phyloP scores from a whole-genome alignment of 78 protist genomes.

The Blattamonas nauphoetae region DNA sequence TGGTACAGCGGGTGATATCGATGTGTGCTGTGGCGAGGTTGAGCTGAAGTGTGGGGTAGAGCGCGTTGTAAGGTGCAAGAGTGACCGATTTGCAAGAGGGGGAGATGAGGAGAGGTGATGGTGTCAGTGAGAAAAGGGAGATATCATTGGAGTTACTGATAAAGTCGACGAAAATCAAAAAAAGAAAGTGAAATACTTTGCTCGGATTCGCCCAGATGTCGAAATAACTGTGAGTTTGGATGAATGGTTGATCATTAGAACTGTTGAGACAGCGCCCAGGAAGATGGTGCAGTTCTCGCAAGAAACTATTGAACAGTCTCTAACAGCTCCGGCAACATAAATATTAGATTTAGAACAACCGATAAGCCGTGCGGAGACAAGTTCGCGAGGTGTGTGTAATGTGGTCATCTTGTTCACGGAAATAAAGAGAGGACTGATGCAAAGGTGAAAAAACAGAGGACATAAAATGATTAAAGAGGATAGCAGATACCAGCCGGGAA shows the following conservation, averaged over 20 bases:
- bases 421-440: background rate
- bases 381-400: background rate
- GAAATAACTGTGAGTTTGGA: background rate
- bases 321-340: background rate
- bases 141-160: background rate
- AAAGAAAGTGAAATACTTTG: background rate
- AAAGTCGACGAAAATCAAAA: background rate
- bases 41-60: background rate
- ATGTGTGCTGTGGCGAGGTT: background rate
- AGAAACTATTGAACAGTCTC: background rate
- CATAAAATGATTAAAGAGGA: background rate
- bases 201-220: background rate
- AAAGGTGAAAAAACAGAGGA: background rate
- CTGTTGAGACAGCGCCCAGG: background rate
- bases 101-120: background rate
- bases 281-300: conserved; percentile 20
- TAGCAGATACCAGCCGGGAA: no score
- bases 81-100: background rate
- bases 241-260: background rate
- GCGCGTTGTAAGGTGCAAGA: background rate
- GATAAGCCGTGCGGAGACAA: background rate
- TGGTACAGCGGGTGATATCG: background rate
- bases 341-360: background rate
- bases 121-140: background rate
- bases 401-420: conserved; percentile 1